Evolutionary conservation across 768 basidiomycete genomes (phyloP).

Genomic region (Grammothele lineata): DNA sequence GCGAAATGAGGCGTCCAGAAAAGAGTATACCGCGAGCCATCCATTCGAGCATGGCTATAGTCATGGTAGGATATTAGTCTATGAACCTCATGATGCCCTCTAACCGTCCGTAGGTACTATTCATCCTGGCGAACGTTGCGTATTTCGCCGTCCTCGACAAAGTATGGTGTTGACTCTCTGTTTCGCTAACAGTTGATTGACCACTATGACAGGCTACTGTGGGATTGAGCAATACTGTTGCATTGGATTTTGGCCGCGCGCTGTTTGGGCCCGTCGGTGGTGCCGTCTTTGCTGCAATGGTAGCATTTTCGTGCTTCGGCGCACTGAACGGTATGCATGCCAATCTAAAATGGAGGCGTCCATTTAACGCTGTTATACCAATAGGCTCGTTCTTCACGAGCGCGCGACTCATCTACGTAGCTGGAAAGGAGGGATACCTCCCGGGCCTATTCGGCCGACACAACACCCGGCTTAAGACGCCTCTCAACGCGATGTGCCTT

Average conservation of each 20-base stretch:
- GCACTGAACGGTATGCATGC: conserved; percentile 72
- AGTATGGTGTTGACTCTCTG: conserved; percentile 31
- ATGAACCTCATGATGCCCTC: too few species aligned
- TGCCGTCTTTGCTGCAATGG: conserved; percentile 81
- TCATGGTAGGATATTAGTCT: conserved; percentile 70
- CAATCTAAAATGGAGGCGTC: too few species aligned
- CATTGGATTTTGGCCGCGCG: conserved; percentile 86
- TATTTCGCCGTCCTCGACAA: conserved; percentile 94
- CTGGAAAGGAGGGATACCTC: conserved; percentile 84
- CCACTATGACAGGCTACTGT: conserved; percentile 47
- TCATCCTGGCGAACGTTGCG: conserved; percentile 77
- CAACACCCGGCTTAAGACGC: conserved; percentile 74
- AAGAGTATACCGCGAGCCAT: conserved; percentile 87
- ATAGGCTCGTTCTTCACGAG: conserved; percentile 69
- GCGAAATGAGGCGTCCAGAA: conserved; percentile 77
- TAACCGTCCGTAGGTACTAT: conserved; percentile 59
- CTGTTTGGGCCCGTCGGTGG: conserved; percentile 88
- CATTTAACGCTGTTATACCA: too few species aligned
- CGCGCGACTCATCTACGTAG: conserved; percentile 84
- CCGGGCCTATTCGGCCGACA: conserved; percentile 80
- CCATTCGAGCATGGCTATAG: conserved; percentile 84
- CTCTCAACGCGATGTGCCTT: conserved; percentile 81
- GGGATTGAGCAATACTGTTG: conserved; percentile 79
- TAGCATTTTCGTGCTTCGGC: conserved; percentile 93
- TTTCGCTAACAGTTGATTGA: neutral